Conservation (phyloP, 2,329 filamentous ascomycete species). For the Penicillium sp. region DNA sequence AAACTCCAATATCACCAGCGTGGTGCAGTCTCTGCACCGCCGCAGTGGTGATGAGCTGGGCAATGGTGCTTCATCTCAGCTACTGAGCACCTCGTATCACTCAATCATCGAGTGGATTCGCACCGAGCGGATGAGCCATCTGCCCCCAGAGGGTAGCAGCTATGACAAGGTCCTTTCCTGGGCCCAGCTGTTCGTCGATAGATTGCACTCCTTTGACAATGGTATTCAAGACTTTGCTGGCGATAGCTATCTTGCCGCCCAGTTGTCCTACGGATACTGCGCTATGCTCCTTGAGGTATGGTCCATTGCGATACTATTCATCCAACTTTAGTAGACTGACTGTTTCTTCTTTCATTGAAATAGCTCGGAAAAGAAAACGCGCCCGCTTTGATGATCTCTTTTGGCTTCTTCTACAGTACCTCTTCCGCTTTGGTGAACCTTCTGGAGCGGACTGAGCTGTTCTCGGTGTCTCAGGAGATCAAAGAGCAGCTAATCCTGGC, state of each 20-base stretch:
- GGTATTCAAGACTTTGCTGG: conserved; percentile 46
- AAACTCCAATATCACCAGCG: conserved; percentile 38
- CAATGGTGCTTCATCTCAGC: conserved; percentile 34
- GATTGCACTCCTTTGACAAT: conserved; percentile 46
- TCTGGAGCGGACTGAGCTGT: conserved; percentile 56
- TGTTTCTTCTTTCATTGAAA: conserved; percentile 1
- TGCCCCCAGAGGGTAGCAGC: conserved; percentile 49
- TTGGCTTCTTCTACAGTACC: conserved; percentile 60
- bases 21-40: conserved; percentile 39
- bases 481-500: conserved; percentile 53
- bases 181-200: conserved; percentile 48
- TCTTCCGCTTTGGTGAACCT: conserved; percentile 50
- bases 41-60: conserved; percentile 41
- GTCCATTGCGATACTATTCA: background rate
- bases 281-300: conserved; percentile 56
- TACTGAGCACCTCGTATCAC: conserved; percentile 36
- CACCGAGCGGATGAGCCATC: conserved; percentile 45
- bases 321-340: background rate
- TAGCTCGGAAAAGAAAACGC: conserved; percentile 33
- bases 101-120: conserved; percentile 48
- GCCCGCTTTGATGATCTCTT: conserved; percentile 56
- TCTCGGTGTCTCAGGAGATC: conserved; percentile 55
- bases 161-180: conserved; percentile 51
- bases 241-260: conserved; percentile 50
- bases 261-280: conserved; percentile 58